These are phyloP conservation scores for Vigna trinervia DNA, from an alignment of 306 rosid species.

Conservation along the genomic window DNA sequence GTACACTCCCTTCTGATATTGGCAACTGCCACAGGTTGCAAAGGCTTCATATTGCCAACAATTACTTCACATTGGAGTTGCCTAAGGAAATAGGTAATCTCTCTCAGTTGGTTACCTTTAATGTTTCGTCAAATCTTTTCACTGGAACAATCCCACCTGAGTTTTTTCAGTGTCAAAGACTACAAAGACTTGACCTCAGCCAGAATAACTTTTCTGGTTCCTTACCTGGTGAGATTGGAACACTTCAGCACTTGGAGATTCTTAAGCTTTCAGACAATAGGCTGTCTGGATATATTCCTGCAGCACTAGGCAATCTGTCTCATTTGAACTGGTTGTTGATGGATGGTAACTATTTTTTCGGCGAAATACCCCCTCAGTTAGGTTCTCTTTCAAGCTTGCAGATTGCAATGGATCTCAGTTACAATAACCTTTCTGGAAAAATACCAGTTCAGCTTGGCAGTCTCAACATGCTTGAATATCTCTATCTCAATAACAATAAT, in stretches of 20 bases:
- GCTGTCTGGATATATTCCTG: constrained; percentile 76
- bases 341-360: constrained; percentile 75
- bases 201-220: constrained; percentile 62
- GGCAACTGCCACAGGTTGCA: constrained; percentile 74
- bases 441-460: constrained; percentile 79
- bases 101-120: constrained; percentile 82
- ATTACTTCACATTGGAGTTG: constrained; percentile 72
- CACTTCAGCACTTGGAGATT: constrained; percentile 81
- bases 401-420: constrained; percentile 91
- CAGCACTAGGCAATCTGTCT: constrained; percentile 68
- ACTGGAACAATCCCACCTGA: constrained; percentile 68
- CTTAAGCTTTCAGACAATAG: constrained; percentile 78
- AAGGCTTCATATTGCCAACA: constrained; percentile 87
- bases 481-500: constrained; percentile 82
- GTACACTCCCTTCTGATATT: constrained; percentile 73
- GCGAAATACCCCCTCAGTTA: constrained; percentile 78
- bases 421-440: constrained; percentile 74
- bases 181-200: constrained; percentile 94
- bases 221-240: constrained; percentile 80
- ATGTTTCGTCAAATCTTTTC: constrained; percentile 80
- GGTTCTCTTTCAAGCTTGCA: constrained; percentile 87
- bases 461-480: constrained; percentile 71
- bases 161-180: constrained; percentile 70
- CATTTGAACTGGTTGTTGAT: constrained; percentile 88
- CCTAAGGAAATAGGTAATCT: constrained; percentile 89